Base-by-base conservation (phyloP, 1,139 yeast genomes). In the Suhomyces yuchorum region DNA sequence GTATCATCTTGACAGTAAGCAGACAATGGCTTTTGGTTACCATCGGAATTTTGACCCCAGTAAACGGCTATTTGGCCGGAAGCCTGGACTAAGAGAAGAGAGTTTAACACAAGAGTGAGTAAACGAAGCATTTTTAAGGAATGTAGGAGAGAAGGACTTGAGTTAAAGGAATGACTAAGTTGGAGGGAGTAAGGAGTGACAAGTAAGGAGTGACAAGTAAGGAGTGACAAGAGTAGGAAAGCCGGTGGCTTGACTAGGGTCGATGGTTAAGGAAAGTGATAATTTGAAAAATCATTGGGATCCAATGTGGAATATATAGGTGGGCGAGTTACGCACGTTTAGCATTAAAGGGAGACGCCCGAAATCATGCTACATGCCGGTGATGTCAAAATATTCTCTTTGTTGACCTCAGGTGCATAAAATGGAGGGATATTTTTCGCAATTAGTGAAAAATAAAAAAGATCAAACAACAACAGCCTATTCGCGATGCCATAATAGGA, bases 31-130 rank as follows among this genome's bases (percentile, higher is more conserved):
- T 81, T 73, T 65, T 91, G 96, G 37, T 81, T 62, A n/a, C 90
- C 90, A 28, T 82, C 87, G 15, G 95, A 84, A 60, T 84, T 82
- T 69, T 91, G 97, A 40, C 97, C 97, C 97, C 97, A 91, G 68
- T 90, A 90, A 14, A 88, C 78, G 26, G 85, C 96, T 42, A 89
- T 82, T 57, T 56, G 52, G 26, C 47, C 47, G 35, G 47, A 53
- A 49, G 44, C 59, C 51, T 43, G 37, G 22, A 28, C 56, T 43
- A 44, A 44, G 23, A 43, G 40, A 37, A 44, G 47, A n/a, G 48
- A 26, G 24, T 42, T 41, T 11, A 49, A 43, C 42, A 43, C 39
- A 39, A 46, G 42, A 12, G 46, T 38, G 37, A 43, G 48, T 17
- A 42, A 34, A 23, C 42, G 39, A 32, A 48, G 32, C 48, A 48